Evolutionary conservation across 257 asterid species (phyloP), one percentile per base, ranked within the genome.

Genomic region (Solanum ossicruentum): DNA sequence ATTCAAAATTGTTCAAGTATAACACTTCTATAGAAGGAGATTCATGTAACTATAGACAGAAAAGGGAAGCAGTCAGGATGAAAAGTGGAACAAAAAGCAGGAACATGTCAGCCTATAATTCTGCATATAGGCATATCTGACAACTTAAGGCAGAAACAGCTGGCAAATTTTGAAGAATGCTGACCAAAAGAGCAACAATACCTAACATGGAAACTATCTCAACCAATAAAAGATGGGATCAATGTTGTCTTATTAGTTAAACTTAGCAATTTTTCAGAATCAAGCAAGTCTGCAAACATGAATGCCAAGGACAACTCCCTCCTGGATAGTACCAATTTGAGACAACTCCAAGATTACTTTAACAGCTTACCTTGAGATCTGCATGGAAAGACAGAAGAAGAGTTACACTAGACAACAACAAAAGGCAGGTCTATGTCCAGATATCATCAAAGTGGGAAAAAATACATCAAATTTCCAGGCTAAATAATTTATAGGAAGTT

Each of bases 321-420:
- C 85, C 84, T 70, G 84, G 73, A 85, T 60, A 77, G 90, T 83
- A 90, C 73, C 81, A 84, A 89, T 84, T 82, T 83, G 89, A 83
- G 80, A 66, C 75, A 85, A 88, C 89, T 65, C 87, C 84, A 63
- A 87, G 83, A 85, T 73, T 91, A 87, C 84, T 81, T 80, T 21
- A 88, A 84, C 85, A 43, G 91, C 87, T 88, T 91, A 95, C 97
- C 98, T 87, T 87, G 95, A 84, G 94, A 90, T 95, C 99, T 95
- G 97, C 97, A 92, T 12, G 90, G 86, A 85, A 84, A 78, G 39
- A 61, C 16, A 87, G 49, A 85, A 84, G 82, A 65, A 65, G 63
- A 26, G 83, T 78, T 77, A 49, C 28, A 78, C 17, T 28, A 78
- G 51, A 78, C 43, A 28, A 26, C 66, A 78, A 52, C 32, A 36